These are phyloP conservation scores for Apiotrichum veenhuisii DNA, from an alignment of 1,284 basidiomycete genomes.

Conservation along the genomic window DNA sequence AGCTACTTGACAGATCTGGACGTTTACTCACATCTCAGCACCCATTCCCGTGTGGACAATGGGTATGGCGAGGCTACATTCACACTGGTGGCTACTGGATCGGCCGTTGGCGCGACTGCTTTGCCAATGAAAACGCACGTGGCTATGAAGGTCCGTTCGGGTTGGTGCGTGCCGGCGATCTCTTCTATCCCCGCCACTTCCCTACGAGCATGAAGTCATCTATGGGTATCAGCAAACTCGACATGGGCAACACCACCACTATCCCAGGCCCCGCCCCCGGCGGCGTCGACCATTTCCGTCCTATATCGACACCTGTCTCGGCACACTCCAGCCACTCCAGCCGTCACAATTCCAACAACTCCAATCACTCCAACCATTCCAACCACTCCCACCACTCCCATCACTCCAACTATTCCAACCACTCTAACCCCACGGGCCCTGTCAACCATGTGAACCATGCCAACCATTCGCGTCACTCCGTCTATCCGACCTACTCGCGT, in stretches of 20 bases:
- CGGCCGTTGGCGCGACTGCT: constrained; percentile 48
- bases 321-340: neutral
- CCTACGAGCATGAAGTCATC: constrained; percentile 34
- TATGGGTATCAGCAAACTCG: constrained; percentile 18
- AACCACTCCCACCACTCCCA: neutral
- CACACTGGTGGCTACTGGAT: constrained; percentile 43
- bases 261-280: neutral
- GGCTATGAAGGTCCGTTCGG: constrained; percentile 44
- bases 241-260: neutral
- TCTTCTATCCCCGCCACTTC: constrained; percentile 35
- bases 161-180: constrained; percentile 39
- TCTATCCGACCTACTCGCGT: neutral
- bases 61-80: constrained; percentile 48
- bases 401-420: neutral
- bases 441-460: neutral
- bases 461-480: neutral
- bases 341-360: neutral
- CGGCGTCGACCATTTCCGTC: neutral
- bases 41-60: constrained; percentile 34
- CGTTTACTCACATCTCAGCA: constrained; percentile 12
- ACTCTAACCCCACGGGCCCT: neutral
- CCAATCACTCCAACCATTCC: neutral
- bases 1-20: neutral
- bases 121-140: constrained; percentile 35
- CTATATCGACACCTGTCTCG: neutral